phyloP scores from a whole-genome alignment of 2,329 filamentous ascomycete genomes.

The Phymatotrichopsis omnivora region DNA sequence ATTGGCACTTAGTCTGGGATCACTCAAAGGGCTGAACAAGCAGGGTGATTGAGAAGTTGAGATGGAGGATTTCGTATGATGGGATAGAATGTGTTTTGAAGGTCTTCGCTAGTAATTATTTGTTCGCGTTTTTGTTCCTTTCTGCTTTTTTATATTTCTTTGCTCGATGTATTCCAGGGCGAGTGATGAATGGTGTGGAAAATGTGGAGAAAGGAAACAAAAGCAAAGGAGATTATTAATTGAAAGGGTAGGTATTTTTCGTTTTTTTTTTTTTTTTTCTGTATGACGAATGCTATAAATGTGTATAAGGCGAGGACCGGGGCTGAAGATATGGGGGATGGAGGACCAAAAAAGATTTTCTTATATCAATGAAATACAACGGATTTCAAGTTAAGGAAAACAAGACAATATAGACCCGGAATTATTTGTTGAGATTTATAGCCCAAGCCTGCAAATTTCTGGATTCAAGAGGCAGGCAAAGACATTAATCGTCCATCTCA shows the following conservation, averaged over 20 bases:
- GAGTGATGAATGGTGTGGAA: constrained; percentile 84
- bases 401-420: neutral
- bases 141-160: no score
- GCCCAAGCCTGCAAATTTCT: neutral
- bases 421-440: neutral
- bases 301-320: constrained; percentile 38
- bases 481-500: neutral
- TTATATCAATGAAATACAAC: neutral
- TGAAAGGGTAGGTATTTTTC: constrained; percentile 71
- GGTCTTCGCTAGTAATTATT: no score
- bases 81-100: no score
- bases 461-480: neutral
- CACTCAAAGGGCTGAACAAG: constrained; percentile 91
- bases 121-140: no score
- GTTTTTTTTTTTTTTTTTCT: constrained; percentile 10
- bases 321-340: constrained; percentile 33
- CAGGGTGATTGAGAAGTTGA: no score
- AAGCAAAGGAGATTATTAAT: constrained; percentile 84
- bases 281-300: constrained; percentile 4
- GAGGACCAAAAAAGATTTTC: neutral
- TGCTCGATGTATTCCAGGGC: no score
- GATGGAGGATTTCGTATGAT: no score
- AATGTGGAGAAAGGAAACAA: constrained; percentile 97
- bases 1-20: constrained; percentile 83
- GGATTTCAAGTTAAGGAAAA: neutral